phyloP scores from a whole-genome alignment of 2,329 filamentous ascomycete genomes.

The Alternaria rosae region DNA sequence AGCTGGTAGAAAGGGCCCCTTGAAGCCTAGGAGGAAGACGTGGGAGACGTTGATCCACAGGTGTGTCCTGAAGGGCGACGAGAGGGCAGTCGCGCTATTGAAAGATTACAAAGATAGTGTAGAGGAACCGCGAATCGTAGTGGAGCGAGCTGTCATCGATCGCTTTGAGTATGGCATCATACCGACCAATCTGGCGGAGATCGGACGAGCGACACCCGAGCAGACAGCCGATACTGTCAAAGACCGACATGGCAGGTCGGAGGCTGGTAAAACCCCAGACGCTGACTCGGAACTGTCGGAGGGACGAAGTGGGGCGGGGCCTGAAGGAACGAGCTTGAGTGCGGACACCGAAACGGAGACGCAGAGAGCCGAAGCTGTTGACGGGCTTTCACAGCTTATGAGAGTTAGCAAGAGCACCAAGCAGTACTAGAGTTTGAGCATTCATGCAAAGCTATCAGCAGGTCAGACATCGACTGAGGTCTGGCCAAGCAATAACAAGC shows the following conservation, averaged over 20 bases:
- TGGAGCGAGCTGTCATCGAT: conserved; percentile 22
- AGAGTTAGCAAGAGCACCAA: conserved; percentile 2
- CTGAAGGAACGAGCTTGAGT: not conserved
- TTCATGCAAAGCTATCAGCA: not conserved
- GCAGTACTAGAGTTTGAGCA: not conserved
- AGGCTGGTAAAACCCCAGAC: not conserved
- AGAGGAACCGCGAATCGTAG: conserved; percentile 15
- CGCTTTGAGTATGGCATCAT: conserved; percentile 20
- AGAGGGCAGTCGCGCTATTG: conserved; percentile 27
- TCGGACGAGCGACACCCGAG: not conserved
- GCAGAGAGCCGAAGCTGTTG: not conserved
- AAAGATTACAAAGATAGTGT: conserved; percentile 24
- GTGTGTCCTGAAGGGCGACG: conserved; percentile 20
- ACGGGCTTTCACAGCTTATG: conserved; percentile 1
- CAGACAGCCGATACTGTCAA: not conserved
- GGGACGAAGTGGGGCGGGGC: not conserved
- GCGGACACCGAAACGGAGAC: not conserved
- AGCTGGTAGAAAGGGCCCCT: conserved; percentile 5
- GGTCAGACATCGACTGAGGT: not conserved
- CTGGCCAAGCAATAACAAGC: conserved; percentile 2
- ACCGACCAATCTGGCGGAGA: not conserved
- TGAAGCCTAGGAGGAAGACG: conserved; percentile 26
- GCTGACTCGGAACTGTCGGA: conserved; percentile 8
- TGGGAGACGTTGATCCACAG: conserved; percentile 26
- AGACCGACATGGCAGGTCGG: conserved; percentile 3